Evolutionary conservation across 768 basidiomycete species (phyloP).

Genomic region (Russula emetica): DNA sequence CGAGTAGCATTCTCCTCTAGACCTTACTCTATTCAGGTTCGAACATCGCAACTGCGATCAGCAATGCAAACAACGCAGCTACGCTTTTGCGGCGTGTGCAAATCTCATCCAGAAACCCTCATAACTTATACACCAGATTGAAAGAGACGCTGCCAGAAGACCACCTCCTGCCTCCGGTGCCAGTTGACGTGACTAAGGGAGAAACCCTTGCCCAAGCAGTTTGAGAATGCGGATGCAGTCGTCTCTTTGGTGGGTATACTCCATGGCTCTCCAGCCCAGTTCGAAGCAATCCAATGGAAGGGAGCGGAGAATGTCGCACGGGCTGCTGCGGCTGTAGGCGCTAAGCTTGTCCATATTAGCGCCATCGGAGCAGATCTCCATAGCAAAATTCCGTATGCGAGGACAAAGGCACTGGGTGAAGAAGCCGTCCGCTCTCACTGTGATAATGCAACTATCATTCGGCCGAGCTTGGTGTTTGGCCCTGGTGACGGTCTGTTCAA

Average conservation of each 20-base stretch:
- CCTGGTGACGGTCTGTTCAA: slow-evolving; percentile 74
- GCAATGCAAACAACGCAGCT: slow-evolving; percentile 31
- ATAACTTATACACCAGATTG: slow-evolving; percentile 38
- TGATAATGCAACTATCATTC: slow-evolving; percentile 54
- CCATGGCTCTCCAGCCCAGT: slow-evolving; percentile 50
- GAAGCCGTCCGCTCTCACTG: slow-evolving; percentile 44
- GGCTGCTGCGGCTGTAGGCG: slow-evolving; percentile 48
- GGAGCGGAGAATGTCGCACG: slow-evolving; percentile 65
- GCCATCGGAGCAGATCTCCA: slow-evolving; percentile 67
- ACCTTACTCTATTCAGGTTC: slow-evolving; percentile 40
- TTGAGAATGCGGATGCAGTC: slow-evolving; percentile 53
- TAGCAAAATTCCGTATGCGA: slow-evolving; percentile 55
- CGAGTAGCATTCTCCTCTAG: slow-evolving; percentile 2
- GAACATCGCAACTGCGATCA: slow-evolving; percentile 54
- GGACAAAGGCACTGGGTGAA: slow-evolving; percentile 64
- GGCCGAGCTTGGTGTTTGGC: slow-evolving; percentile 73
- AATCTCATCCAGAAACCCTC: slow-evolving; percentile 57
- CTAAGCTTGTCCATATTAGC: slow-evolving; percentile 62
- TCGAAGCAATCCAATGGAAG: slow-evolving; percentile 57
- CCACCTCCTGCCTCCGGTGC: slow-evolving; percentile 41
- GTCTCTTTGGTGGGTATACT: slow-evolving; percentile 70
- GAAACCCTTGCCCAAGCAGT: slow-evolving; percentile 44
- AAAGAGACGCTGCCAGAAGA: slow-evolving; percentile 32
- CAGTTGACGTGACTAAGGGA: slow-evolving; percentile 54
- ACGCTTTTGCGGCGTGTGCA: slow-evolving; percentile 45